These are phyloP conservation scores for Trapa bicornis DNA, from an alignment of 345 rosid species.

Conservation along the genomic window DNA sequence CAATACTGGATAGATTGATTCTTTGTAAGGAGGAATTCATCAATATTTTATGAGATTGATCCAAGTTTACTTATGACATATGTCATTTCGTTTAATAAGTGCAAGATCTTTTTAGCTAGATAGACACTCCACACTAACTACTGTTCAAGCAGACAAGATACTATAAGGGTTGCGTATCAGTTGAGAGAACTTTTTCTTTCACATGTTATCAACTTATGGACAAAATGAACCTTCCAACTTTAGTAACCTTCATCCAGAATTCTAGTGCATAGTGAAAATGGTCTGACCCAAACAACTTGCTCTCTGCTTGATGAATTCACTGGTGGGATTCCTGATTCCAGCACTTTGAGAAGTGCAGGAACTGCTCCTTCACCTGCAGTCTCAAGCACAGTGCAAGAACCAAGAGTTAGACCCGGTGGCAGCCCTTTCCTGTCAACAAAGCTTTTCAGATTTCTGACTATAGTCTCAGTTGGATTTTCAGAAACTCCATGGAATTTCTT, in stretches of 20 bases:
- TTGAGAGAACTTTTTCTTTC: neutral
- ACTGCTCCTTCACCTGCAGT: constrained; percentile 67
- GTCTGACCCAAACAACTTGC: constrained; percentile 65
- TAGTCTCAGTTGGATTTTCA: constrained; percentile 65
- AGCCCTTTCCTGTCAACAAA: constrained; percentile 41
- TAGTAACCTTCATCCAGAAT: neutral
- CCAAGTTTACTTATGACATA: neutral
- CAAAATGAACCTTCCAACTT: neutral
- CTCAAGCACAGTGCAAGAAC: constrained; percentile 62
- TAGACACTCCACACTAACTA: neutral
- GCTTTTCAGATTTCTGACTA: constrained; percentile 43
- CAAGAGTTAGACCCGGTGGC: constrained; percentile 51
- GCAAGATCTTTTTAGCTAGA: neutral
- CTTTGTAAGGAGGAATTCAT: neutral
- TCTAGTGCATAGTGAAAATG: neutral
- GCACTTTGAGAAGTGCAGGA: constrained; percentile 36
- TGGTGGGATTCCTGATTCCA: constrained; percentile 40
- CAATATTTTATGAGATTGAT: neutral
- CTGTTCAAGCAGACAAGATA: neutral
- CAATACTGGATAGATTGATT: neutral
- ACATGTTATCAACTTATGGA: neutral
- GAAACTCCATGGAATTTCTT: constrained; percentile 67
- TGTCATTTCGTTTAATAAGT: neutral
- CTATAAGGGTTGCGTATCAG: neutral
- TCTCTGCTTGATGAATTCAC: constrained; percentile 15